Base-by-base conservation (phyloP, 179 eudicot species). In the Spinacia oleracea region DNA sequence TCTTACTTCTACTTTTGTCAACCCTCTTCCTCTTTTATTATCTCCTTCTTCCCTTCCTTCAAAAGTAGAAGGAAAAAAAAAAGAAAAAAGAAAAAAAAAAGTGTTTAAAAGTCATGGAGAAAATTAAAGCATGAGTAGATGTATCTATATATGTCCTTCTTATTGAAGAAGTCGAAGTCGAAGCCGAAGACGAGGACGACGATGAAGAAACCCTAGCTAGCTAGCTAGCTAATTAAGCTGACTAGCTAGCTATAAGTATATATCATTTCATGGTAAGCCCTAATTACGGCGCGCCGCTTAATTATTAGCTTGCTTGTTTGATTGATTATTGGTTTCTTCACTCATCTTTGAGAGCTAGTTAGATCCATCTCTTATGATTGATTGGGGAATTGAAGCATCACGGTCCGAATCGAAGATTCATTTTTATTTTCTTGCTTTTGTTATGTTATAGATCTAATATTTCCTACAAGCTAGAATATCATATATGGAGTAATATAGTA, bases 381-480 rank as follows among this genome's bases (percentile, higher is more conserved):
- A n/a, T 58, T 38, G 79, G 88, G 90, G 89, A 79, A 85, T 85
- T 60, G 86, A 89, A 89, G 90, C 92, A 68, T 80, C 82, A 77
- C 72, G 92, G 92, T 89, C 89, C 92, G 89, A 87, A 87, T 40
- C 11, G 45, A 23, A n/a, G n/a, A 43, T 5, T 38, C 38, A 38
- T 38, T 43, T 62, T 3, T 18, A 18, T 5, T 59, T 76, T 77
- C 34, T 70, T 58, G 70, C 4, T 38, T 6, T 38, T 38, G 40
- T 38, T 38, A 38, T 38, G 4, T 34, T 27, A 23, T 81, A 71
- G 72, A 70, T 69, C 76, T 72, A 18, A 31, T 58, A 21, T 6
- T 31, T 9, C 14, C 23, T 42, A 27, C n/a, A n/a, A n/a, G n/a
- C n/a, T n/a, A n/a, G n/a, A n/a, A n/a, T 65, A 35, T 53, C n/a